Evolutionary conservation across 2,329 filamentous ascomycete species (phyloP), one percentile per base, ranked within the genome.

Genomic region (Paecilomyces sp.): DNA sequence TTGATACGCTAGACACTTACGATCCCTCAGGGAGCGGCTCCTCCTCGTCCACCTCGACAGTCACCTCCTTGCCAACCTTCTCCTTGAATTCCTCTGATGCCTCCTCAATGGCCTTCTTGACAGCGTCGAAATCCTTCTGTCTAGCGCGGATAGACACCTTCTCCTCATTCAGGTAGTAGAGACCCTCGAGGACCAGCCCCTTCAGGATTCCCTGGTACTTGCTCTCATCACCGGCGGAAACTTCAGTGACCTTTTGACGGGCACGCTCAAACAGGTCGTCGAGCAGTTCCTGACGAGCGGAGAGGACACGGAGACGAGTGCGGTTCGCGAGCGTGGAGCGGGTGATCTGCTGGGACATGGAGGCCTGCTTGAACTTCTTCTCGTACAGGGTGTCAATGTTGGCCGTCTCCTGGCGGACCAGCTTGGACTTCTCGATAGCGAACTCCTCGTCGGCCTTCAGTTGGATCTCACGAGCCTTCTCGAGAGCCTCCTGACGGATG

Each of bases 391-490:
- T 82, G 80, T 99, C 94, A 82, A 99, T 97, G 77, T 91, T 80
- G 72, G 91, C 86, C 58, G 90, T 97, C 80, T 97, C 94, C 79
- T 95, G 88, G 75, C 91, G 93, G 70, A 97, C 94, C 56, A 99
- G 90, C 83, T 96, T 97, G 71, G 92, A 94, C 82, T 99, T 99
- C 77, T 99, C 94, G 75, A 97, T 97, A 75, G 91, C 90, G 79
- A 97, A 97, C 79, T 99, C 94, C 79, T 97, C 92, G 82, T 97
- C 92, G 77, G 94, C 94, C 81, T 97, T 97, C 81, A 97, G 89
- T 74, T 94, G 87, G 78, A 99, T 97, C 80, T 99, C 94, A 75
- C 90, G 90, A 70, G 92, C 92, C 80, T 99, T 99, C 77, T 99
- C 94, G 72, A 89, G 85, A 61, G 94, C 94, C 82, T 99, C 94